Conservation (phyloP, 768 basidiomycete genomes). For the Pleurotus tuoliensis region DNA sequence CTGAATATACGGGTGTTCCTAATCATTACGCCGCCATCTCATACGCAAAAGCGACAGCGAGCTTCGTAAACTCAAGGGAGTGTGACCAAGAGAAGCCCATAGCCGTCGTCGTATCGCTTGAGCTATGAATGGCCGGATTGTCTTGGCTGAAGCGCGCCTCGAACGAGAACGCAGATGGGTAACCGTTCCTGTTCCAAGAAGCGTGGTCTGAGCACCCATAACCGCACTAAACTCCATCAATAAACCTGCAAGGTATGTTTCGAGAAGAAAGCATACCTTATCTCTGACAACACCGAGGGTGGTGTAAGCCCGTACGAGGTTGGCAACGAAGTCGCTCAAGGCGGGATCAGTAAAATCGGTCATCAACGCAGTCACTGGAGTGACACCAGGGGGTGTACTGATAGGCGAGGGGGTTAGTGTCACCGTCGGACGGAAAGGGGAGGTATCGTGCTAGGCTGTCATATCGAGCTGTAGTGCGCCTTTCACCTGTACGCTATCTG, state of each 20-base stretch:
- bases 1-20: no score
- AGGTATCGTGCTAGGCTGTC: slow-evolving; percentile 26
- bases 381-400: slow-evolving; percentile 44
- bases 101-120: slow-evolving; percentile 29
- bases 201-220: slow-evolving; percentile 31
- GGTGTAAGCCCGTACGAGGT: slow-evolving; percentile 30
- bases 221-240: slow-evolving; percentile 17
- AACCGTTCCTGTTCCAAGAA: slow-evolving; percentile 37
- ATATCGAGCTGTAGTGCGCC: slow-evolving; percentile 49
- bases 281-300: slow-evolving; percentile 34
- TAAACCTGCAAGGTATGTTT: background rate
- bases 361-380: slow-evolving; percentile 34
- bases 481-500: slow-evolving; percentile 37
- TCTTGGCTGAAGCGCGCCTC: slow-evolving; percentile 21
- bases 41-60: slow-evolving; percentile 52
- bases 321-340: slow-evolving; percentile 43
- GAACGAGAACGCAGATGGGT: slow-evolving; percentile 38
- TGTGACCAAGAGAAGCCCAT: slow-evolving; percentile 38
- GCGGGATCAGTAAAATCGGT: slow-evolving; percentile 35
- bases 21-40: slow-evolving; percentile 30
- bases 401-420: background rate
- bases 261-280: slow-evolving; percentile 23
- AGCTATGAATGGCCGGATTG: slow-evolving; percentile 21
- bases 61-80: slow-evolving; percentile 54
- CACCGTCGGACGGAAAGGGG: no score